Percentiles rank a stretch among this genome's conserved stretches.
Conservation (phyloP, 805 yeast species). For the Ogataea thermomethanolica region DNA sequence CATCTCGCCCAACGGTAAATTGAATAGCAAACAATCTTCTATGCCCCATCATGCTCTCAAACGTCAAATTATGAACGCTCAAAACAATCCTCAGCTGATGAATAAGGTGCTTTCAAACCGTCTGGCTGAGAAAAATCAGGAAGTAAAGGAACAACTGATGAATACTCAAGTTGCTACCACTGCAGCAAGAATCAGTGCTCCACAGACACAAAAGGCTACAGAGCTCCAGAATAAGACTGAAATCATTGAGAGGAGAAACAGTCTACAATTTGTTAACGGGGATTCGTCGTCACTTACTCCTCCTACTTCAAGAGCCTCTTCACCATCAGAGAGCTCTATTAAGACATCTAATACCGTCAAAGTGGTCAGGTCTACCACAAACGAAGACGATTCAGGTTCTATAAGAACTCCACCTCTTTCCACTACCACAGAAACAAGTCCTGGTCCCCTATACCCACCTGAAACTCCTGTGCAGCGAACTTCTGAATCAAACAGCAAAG, state of each 20-base stretch:
- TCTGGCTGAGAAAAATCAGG: constrained; percentile 30
- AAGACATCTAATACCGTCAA: constrained; percentile 18
- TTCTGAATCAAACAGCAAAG: constrained; percentile 1
- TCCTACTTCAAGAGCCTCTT: constrained; percentile 22
- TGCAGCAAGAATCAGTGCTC: constrained; percentile 17
- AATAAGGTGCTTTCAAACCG: constrained; percentile 33
- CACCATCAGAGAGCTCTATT: constrained; percentile 22
- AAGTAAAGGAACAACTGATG: constrained; percentile 23
- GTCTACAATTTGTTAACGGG: constrained; percentile 27
- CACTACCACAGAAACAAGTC: constrained; percentile 10
- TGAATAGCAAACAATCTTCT: constrained; percentile 26
- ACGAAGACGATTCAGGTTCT: constrained; percentile 3
- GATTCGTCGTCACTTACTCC: constrained; percentile 23
- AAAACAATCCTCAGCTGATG: constrained; percentile 32
- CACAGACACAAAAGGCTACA: constrained; percentile 1
- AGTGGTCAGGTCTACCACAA: constrained; percentile 12
- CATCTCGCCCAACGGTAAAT: constrained; percentile 24
- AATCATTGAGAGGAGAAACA: constrained; percentile 23
- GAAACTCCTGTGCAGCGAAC: constrained; percentile 1
- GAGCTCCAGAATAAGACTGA: constrained; percentile 33
- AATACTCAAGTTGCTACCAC: constrained; percentile 18
- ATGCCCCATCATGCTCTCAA: constrained; percentile 29
- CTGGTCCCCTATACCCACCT: constrained; percentile 3
- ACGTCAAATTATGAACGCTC: constrained; percentile 31
- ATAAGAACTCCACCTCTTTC: constrained; percentile 21